phyloP scores from a whole-genome alignment of 202 grass and related monocot genomes.

The Brachypodium distachyon region DNA sequence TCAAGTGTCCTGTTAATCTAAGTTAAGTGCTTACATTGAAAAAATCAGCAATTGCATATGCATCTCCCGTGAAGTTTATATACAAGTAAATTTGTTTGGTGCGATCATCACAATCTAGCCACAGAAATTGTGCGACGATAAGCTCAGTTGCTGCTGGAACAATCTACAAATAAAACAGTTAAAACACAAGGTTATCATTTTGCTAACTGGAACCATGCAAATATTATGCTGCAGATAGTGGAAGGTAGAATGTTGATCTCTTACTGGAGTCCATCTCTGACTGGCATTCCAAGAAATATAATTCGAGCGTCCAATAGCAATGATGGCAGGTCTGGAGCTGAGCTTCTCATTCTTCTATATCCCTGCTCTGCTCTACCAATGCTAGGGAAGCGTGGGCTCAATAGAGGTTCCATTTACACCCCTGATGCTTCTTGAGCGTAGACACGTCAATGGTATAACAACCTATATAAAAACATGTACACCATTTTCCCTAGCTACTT shows the following conservation, averaged over 20 bases:
- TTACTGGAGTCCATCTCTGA: no score
- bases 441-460: no score
- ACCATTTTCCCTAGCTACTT: no score
- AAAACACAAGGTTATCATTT: conserved; percentile 18
- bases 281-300: conserved; percentile 87
- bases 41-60: no score
- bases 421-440: no score
- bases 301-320: conserved; percentile 70
- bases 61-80: conserved; percentile 69
- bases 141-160: conserved; percentile 75
- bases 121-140: conserved; percentile 75
- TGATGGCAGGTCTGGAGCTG: conserved; percentile 86
- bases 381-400: no score
- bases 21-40: conserved; percentile 39
- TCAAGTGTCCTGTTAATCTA: neutral
- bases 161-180: conserved; percentile 43
- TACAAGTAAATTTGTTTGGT: conserved; percentile 84
- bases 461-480: no score
- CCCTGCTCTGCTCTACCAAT: conserved; percentile 51
- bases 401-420: no score
- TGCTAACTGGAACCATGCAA: no score
- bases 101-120: conserved; percentile 67
- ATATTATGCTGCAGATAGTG: no score
- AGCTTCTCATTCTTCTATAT: conserved; percentile 52
- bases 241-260: conserved; percentile 6